Conservation (phyloP, 768 basidiomycete genomes). For the Russula earlei region DNA sequence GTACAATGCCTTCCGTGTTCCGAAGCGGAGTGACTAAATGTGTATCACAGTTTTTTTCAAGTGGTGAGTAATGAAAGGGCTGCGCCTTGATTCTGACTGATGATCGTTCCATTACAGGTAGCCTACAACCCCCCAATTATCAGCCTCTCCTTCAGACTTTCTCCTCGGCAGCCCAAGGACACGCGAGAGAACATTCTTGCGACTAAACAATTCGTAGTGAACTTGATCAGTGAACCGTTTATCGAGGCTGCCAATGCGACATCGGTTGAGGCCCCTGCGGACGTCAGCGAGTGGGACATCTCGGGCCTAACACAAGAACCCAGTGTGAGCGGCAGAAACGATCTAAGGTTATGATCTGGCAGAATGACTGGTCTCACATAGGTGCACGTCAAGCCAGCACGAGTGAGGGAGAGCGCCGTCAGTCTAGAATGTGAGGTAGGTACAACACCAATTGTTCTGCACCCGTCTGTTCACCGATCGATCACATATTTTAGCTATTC, state of each 20-base stretch:
- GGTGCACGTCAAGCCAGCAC: constrained; percentile 41
- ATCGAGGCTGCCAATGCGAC: constrained; percentile 46
- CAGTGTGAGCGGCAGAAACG: constrained; percentile 35
- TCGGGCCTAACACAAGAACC: constrained; percentile 46
- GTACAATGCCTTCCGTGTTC: neutral
- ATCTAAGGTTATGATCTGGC: neutral
- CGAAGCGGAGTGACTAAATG: constrained; percentile 18
- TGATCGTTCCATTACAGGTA: constrained; percentile 32
- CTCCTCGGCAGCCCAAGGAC: constrained; percentile 42
- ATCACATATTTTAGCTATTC: constrained; percentile 35
- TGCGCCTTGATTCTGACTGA: constrained; percentile 2
- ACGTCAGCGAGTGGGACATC: constrained; percentile 49
- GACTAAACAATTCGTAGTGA: constrained; percentile 62
- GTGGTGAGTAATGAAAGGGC: constrained; percentile 11
- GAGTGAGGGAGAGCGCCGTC: constrained; percentile 49
- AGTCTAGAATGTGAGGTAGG: constrained; percentile 55
- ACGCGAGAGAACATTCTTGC: constrained; percentile 54
- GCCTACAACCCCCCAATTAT: constrained; percentile 58
- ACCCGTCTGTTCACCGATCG: constrained; percentile 12
- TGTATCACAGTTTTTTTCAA: constrained; percentile 19
- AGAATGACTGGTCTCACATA: constrained; percentile 21
- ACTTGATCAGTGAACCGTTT: constrained; percentile 61
- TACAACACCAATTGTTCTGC: neutral
- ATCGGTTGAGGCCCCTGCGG: constrained; percentile 45
- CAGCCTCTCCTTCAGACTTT: constrained; percentile 47